Evolutionary conservation across 805 yeast species (phyloP).

Genomic region (Pichia scutulata): DNA sequence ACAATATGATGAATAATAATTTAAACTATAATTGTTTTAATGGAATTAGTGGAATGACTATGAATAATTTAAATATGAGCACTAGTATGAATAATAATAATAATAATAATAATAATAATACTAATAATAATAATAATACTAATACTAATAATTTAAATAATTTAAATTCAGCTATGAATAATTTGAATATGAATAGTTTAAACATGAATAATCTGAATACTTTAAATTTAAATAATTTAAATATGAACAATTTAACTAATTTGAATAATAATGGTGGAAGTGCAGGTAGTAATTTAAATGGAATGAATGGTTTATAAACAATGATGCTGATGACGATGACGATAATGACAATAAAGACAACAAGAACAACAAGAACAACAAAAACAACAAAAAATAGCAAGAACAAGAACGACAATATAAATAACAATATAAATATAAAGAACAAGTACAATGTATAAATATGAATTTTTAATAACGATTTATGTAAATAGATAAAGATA

Average conservation of each 20-base stretch:
- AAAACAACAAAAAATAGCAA: too few relatives aligned
- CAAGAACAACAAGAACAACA: too few relatives aligned
- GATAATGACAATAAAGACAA: too few relatives aligned
- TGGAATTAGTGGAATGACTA: neutral
- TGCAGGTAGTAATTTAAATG: neutral
- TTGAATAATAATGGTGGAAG: neutral
- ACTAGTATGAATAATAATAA: neutral
- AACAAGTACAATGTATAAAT: neutral
- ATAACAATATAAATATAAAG: too few relatives aligned
- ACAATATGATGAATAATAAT: neutral
- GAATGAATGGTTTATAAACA: neutral
- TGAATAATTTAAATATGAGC: neutral
- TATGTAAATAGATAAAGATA: neutral
- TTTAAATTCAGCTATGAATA: neutral
- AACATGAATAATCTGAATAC: neutral
- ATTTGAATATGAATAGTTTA: neutral
- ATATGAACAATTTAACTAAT: neutral
- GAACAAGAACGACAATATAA: neutral
- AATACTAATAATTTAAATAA: neutral
- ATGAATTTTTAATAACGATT: neutral
- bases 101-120: neutral
- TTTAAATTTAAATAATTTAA: neutral
- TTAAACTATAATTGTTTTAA: neutral
- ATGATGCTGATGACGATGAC: too few relatives aligned
- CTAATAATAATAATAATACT: neutral